A percentile compares a stretch with the other conserved stretches of the same genome.
Conservation (phyloP, 257 asterid species). For the Hygrophila difformis region DNA sequence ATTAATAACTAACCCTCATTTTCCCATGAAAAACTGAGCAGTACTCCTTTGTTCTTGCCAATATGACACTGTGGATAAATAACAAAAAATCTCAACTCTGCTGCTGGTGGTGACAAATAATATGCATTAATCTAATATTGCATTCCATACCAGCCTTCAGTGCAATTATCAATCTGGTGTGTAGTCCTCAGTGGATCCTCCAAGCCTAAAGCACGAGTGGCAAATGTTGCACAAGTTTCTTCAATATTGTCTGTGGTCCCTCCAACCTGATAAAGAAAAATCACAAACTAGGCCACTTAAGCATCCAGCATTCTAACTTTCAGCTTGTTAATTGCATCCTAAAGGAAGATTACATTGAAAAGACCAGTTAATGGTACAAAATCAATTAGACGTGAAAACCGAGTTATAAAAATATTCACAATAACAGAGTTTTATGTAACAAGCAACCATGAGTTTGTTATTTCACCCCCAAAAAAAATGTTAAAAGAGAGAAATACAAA, state of each 20-base stretch:
- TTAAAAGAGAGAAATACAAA: no score
- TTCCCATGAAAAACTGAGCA: slow-evolving; percentile 83
- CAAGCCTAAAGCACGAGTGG: slow-evolving; percentile 78
- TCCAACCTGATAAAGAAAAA: slow-evolving; percentile 62
- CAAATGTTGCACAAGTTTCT: slow-evolving; percentile 92
- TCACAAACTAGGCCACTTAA: slow-evolving; percentile 10
- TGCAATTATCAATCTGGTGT: slow-evolving; percentile 97
- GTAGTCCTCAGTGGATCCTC: slow-evolving; percentile 67
- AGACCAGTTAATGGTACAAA: no score
- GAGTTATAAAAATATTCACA: no score
- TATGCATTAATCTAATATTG: slow-evolving; percentile 4
- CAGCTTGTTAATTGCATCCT: no score
- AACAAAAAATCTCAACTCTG: slow-evolving; percentile 13
- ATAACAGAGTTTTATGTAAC: no score
- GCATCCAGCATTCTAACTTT: no score
- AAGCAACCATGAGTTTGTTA: no score
- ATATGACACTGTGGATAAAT: slow-evolving; percentile 56
- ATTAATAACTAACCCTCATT: slow-evolving; percentile 65
- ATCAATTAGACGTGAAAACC: no score
- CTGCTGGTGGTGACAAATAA: slow-evolving; percentile 4
- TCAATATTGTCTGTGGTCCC: slow-evolving; percentile 95
- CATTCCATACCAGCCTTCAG: slow-evolving; percentile 76
- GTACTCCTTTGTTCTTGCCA: slow-evolving; percentile 84
- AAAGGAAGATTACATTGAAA: no score
- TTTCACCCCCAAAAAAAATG: no score